These are phyloP conservation scores for Lachnellula hyalina DNA, from an alignment of 2,329 filamentous ascomycete genomes.

Conservation along the genomic window DNA sequence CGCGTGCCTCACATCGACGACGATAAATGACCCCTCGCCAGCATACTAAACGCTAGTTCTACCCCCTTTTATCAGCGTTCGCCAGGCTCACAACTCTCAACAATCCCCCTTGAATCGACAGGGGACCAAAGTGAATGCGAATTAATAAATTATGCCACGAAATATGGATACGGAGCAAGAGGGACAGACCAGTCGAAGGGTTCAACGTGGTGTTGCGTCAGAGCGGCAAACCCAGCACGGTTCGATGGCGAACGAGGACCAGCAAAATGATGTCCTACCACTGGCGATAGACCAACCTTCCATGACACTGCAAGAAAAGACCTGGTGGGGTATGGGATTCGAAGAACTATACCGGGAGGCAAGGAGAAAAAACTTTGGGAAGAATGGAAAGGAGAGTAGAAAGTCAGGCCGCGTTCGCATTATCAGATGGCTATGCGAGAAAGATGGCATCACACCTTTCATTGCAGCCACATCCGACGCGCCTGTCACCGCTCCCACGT, in stretches of 20 bases:
- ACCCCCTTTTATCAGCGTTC: no score
- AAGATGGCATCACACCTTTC: conserved; percentile 10
- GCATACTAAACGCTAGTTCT: no score
- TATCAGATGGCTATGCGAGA: conserved; percentile 15
- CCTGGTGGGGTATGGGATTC: conserved; percentile 15
- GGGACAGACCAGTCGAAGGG: no score
- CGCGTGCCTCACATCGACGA: no score
- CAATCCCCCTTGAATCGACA: no score
- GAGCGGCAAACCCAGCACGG: no score
- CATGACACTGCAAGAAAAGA: conserved; percentile 13
- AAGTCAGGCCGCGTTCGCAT: conserved; percentile 13
- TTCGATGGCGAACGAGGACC: conserved; percentile 2
- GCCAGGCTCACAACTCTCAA: no score
- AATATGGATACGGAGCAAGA: no score
- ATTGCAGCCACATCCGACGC: conserved; percentile 3
- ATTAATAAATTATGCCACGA: no score
- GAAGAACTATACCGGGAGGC: conserved; percentile 13
- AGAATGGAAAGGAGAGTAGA: conserved; percentile 6
- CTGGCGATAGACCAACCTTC: neutral
- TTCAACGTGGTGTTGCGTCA: no score
- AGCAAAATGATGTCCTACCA: neutral
- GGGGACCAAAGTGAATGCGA: no score
- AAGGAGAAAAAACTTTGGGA: conserved; percentile 6
- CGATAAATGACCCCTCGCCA: no score
- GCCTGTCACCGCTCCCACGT: neutral